These are phyloP conservation scores for Schwanniomyces occidentalis DNA, from an alignment of 805 yeast genomes.

Conservation along the genomic window DNA sequence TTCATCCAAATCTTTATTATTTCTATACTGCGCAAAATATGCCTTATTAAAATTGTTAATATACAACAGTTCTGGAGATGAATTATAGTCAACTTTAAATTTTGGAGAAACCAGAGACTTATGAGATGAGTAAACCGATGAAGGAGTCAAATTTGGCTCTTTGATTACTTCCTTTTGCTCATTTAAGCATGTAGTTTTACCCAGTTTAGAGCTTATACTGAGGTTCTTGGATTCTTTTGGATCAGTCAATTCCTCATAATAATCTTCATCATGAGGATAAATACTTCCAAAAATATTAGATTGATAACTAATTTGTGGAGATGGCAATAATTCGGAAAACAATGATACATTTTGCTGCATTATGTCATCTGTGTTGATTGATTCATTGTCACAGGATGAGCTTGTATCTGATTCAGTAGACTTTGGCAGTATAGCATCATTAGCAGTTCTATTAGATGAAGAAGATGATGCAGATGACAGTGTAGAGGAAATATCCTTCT, in stretches of 20 bases:
- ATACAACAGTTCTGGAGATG: conserved; percentile 5
- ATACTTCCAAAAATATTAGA: conserved; percentile 28
- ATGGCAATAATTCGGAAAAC: conserved; percentile 35
- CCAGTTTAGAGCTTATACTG: too few species aligned
- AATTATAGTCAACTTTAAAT: too few species aligned
- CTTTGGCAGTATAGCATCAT: conserved; percentile 11
- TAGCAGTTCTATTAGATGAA: conserved; percentile 2
- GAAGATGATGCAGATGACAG: conserved; percentile 1
- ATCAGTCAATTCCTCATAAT: too few species aligned
- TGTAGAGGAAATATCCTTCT: conserved; percentile 2
- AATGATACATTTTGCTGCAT: conserved; percentile 32
- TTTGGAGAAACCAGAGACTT: too few species aligned
- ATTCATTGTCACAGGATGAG: conserved; percentile 15
- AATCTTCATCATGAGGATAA: conserved; percentile 1
- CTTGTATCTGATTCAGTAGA: conserved; percentile 20
- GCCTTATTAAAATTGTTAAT: conserved; percentile 23
- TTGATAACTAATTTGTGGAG: conserved; percentile 37
- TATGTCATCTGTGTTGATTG: conserved; percentile 28
- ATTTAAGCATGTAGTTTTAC: too few species aligned
- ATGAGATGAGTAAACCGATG: too few species aligned
- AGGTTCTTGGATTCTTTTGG: too few species aligned
- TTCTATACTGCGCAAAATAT: conserved; percentile 15
- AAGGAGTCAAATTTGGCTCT: too few species aligned
- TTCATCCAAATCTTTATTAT: conserved; percentile 2
- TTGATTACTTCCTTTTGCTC: too few species aligned